phyloP scores from a whole-genome alignment of 2,329 filamentous ascomycete species.

The Stagonosporopsis cucurbitacearum region DNA sequence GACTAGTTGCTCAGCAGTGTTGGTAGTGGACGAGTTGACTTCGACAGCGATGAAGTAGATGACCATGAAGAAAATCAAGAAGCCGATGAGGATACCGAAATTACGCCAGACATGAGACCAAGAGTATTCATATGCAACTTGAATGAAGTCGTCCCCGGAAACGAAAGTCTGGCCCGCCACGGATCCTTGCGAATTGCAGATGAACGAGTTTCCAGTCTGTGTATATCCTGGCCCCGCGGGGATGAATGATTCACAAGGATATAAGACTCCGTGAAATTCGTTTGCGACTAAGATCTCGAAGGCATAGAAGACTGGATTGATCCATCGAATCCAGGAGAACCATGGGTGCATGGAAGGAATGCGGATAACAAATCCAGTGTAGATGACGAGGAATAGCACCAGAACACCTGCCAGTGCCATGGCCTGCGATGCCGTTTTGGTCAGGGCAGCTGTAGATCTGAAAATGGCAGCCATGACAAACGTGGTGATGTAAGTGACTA shows the following conservation, averaged over 20 bases:
- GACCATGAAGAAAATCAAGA: slow-evolving; percentile 68
- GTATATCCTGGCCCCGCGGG: slow-evolving; percentile 48
- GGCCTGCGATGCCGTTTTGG: slow-evolving; percentile 68
- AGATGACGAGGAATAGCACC: slow-evolving; percentile 69
- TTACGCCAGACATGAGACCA: slow-evolving; percentile 57
- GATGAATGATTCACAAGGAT: slow-evolving; percentile 47
- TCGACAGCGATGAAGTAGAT: slow-evolving; percentile 70
- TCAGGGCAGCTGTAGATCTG: slow-evolving; percentile 75
- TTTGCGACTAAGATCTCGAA: slow-evolving; percentile 84
- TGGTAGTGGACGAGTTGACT: slow-evolving; percentile 67
- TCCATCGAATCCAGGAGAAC: slow-evolving; percentile 61
- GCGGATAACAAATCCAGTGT: slow-evolving; percentile 72
- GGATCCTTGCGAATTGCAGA: slow-evolving; percentile 50
- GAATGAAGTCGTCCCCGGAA: slow-evolving; percentile 48
- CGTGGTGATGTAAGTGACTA: slow-evolving; percentile 61
- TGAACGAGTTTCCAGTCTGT: slow-evolving; percentile 35
- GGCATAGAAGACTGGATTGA: slow-evolving; percentile 76
- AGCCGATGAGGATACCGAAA: slow-evolving; percentile 67
- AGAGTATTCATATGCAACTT: slow-evolving; percentile 42
- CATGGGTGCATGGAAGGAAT: slow-evolving; percentile 62
- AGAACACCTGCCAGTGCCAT: slow-evolving; percentile 62
- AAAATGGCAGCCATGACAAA: slow-evolving; percentile 83
- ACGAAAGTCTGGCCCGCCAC: slow-evolving; percentile 49
- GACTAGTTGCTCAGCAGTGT: slow-evolving; percentile 72
- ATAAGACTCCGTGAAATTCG: slow-evolving; percentile 58